Conservation (phyloP, 805 yeast genomes). For the Teunomyces barrocoloradensis region DNA sequence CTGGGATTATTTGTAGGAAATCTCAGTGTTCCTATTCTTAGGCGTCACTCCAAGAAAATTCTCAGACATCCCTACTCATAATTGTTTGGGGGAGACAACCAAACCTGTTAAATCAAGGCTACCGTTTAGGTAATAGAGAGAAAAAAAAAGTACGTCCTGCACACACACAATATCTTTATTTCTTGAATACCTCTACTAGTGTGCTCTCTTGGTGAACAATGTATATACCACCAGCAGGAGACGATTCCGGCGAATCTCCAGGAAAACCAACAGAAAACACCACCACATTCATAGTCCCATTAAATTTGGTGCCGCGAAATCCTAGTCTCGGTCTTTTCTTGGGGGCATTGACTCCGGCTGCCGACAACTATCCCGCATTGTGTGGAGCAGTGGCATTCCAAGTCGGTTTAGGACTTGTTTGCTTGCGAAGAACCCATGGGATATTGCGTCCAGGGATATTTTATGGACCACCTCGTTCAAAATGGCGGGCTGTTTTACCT, state of each 20-base stretch:
- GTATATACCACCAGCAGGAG: constrained; percentile 34
- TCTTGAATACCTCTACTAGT: constrained; percentile 8
- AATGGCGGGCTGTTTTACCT: constrained; percentile 11
- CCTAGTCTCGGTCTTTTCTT: constrained; percentile 30
- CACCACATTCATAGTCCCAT: constrained; percentile 5
- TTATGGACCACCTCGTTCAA: constrained; percentile 6
- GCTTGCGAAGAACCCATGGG: constrained; percentile 17
- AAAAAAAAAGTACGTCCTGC: not conserved
- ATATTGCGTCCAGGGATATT: constrained; percentile 10
- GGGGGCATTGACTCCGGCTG: constrained; percentile 75
- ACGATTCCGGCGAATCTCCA: constrained; percentile 6
- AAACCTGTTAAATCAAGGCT: too few species aligned
- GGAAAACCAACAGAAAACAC: not conserved
- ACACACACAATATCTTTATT: not conserved
- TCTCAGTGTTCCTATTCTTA: too few species aligned
- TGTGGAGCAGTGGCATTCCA: constrained; percentile 54
- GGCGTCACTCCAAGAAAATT: too few species aligned
- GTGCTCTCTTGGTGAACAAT: constrained; percentile 22
- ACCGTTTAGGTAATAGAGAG: too few species aligned
- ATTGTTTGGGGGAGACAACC: too few species aligned
- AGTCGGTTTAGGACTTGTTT: constrained; percentile 43
- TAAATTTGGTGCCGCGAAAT: constrained; percentile 8
- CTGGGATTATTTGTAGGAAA: too few species aligned
- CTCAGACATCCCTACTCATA: too few species aligned
- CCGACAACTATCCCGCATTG: constrained; percentile 58